Evolutionary conservation across 164 flowering plant genomes (phyloP).

Genomic region (Sedum album): DNA sequence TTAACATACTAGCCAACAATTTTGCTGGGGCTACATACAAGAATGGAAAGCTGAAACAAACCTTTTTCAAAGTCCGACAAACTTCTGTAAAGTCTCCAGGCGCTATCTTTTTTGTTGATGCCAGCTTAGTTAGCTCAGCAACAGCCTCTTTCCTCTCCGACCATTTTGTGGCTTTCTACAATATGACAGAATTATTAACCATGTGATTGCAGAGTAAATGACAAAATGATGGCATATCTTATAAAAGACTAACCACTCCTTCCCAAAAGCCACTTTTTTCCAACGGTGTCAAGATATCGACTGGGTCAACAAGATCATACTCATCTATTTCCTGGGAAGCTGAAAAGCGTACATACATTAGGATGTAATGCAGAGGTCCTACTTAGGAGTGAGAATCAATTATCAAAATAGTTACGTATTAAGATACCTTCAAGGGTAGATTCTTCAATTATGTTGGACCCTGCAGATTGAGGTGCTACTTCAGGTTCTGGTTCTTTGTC

Average conservation of each 20-base stretch:
- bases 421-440: constrained; percentile 53
- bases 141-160: constrained; percentile 97
- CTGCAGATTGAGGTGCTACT: constrained; percentile 48
- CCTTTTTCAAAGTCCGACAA: constrained; percentile 90
- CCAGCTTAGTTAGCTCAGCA: constrained; percentile 86
- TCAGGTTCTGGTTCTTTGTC: constrained; percentile 95
- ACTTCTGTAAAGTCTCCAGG: constrained; percentile 96
- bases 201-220: too few species aligned
- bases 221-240: background rate
- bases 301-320: constrained; percentile 97
- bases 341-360: constrained; percentile 21
- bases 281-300: constrained; percentile 85
- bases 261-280: constrained; percentile 99
- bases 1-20: background rate
- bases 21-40: background rate
- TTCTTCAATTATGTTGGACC: constrained; percentile 68
- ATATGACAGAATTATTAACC: background rate
- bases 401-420: background rate
- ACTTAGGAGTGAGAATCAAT: background rate
- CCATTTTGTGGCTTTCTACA: constrained; percentile 96
- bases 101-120: constrained; percentile 83
- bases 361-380: background rate
- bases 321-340: constrained; percentile 93
- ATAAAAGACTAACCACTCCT: constrained; percentile 74
- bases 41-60: constrained; percentile 12